Percentiles rank a stretch among this genome's conserved stretches.
These are phyloP conservation scores for Triticum urartu DNA, from an alignment of 176 grass and related monocot genomes.

Conservation along the genomic window DNA sequence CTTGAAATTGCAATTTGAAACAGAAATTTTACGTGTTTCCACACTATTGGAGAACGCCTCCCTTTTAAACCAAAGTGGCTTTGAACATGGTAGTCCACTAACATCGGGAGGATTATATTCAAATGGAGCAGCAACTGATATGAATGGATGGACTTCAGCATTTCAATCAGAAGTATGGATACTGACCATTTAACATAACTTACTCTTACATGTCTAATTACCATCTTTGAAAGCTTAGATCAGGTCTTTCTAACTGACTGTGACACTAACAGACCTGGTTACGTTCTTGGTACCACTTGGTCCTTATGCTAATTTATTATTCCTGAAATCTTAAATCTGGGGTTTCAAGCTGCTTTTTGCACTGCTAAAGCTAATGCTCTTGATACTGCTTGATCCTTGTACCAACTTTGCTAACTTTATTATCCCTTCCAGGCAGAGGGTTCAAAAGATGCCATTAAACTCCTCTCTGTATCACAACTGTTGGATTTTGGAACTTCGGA, in stretches of 20 bases:
- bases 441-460: constrained; percentile 46
- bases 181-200: constrained; percentile 98
- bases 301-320: constrained; percentile 47
- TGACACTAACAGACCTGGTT: constrained; percentile 35
- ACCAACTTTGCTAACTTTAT: constrained; percentile 41
- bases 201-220: constrained; percentile 75
- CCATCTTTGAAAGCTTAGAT: constrained; percentile 48
- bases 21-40: constrained; percentile 99
- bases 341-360: constrained; percentile 60
- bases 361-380: constrained; percentile 32
- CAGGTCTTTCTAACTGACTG: constrained; percentile 67
- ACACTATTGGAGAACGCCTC: constrained; percentile 87
- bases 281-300: constrained; percentile 12
- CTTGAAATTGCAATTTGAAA: constrained; percentile 96
- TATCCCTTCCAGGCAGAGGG: constrained; percentile 38
- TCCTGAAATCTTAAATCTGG: constrained; percentile 43
- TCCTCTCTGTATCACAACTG: constrained; percentile 18
- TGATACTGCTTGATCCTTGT: constrained; percentile 23
- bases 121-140: constrained; percentile 71
- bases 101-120: constrained; percentile 88
- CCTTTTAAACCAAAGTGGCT: constrained; percentile 84
- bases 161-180: constrained; percentile 99
- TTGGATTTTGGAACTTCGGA: constrained; percentile 45
- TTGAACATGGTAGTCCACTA: constrained; percentile 99
- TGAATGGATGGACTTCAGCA: constrained; percentile 82